Conservation (phyloP, 495 filamentous ascomycete genomes). For the Penicillium antarcticum region DNA sequence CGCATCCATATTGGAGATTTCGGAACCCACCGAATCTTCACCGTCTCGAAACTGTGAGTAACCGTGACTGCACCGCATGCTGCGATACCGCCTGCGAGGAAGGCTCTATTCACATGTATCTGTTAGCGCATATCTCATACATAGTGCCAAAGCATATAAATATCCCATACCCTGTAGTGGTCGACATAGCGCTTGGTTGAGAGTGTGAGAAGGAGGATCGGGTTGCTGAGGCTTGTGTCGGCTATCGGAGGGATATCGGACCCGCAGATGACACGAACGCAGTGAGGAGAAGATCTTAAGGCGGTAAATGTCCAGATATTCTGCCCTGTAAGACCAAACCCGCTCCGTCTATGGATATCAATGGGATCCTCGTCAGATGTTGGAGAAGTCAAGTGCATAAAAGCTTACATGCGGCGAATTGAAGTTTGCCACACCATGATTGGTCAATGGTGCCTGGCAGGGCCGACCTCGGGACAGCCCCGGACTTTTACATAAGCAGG, state of each 20-base stretch:
- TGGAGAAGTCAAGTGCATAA: conserved; percentile 5
- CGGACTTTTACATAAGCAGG: not conserved
- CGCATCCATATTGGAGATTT: not conserved
- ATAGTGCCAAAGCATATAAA: not conserved
- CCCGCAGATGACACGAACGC: not conserved
- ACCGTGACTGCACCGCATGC: conserved; percentile 97
- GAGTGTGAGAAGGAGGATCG: not conserved
- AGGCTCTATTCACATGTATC: conserved; percentile 46
- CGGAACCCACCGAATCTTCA: conserved; percentile 82
- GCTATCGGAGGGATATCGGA: conserved; percentile 21
- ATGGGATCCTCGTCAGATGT: not conserved
- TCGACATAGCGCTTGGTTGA: conserved; percentile 39
- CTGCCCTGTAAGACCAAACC: not conserved
- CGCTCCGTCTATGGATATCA: not conserved
- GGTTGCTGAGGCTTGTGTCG: conserved; percentile 7
- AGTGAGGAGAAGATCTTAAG: not conserved
- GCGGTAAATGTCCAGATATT: not conserved
- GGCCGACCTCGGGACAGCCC: conserved; percentile 15
- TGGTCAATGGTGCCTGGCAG: conserved; percentile 12
- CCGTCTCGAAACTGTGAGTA: conserved; percentile 97
- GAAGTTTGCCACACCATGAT: conserved; percentile 6
- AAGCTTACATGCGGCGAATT: conserved; percentile 27
- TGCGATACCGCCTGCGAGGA: conserved; percentile 93
- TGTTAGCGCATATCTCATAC: conserved; percentile 10
- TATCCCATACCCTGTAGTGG: conserved; percentile 47